A percentile compares a stretch with the other conserved stretches of the same genome.
These are phyloP conservation scores for Durusdinium trenchii DNA, from an alignment of 73 alveolate species.

Conservation along the genomic window DNA sequence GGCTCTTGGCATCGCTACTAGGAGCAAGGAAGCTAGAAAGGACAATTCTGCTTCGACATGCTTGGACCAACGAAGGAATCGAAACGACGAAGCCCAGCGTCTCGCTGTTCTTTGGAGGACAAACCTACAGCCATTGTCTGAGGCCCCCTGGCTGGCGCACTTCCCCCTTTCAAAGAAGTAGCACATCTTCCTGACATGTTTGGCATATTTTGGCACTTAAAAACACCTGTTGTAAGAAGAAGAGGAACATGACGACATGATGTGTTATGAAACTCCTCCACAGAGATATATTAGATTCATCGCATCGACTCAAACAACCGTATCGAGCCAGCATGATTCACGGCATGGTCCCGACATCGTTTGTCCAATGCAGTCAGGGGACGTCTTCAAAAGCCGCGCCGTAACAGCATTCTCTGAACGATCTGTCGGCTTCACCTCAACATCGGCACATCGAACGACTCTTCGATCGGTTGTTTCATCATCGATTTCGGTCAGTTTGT, in stretches of 20 bases:
- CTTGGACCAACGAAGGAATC: too few relatives aligned
- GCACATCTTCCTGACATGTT: conserved; percentile 74
- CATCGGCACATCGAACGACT: too few relatives aligned
- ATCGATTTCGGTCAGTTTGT: too few relatives aligned
- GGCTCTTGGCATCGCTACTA: too few relatives aligned
- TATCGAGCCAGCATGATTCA: background rate
- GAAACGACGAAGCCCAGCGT: background rate
- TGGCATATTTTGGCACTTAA: background rate
- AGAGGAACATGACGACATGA: background rate
- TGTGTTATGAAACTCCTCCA: background rate
- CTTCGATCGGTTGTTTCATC: too few relatives aligned
- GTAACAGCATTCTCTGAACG: conserved; percentile 91
- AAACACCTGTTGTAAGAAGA: background rate
- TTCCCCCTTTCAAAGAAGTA: conserved; percentile 81
- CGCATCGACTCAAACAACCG: background rate
- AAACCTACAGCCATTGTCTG: background rate
- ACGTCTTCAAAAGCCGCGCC: conserved; percentile 79
- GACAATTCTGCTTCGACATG: too few relatives aligned
- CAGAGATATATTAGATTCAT: background rate
- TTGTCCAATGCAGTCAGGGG: too few relatives aligned
- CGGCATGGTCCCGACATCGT: background rate
- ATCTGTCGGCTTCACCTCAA: conserved; percentile 40
- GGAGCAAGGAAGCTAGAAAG: too few relatives aligned
- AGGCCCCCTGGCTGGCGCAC: conserved; percentile 52
- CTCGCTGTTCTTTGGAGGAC: background rate